Percentiles rank a stretch among this genome's conserved stretches.
These are phyloP conservation scores for Pelargonium fulgidum DNA, from an alignment of 441 rosid species.

Conservation along the genomic window DNA sequence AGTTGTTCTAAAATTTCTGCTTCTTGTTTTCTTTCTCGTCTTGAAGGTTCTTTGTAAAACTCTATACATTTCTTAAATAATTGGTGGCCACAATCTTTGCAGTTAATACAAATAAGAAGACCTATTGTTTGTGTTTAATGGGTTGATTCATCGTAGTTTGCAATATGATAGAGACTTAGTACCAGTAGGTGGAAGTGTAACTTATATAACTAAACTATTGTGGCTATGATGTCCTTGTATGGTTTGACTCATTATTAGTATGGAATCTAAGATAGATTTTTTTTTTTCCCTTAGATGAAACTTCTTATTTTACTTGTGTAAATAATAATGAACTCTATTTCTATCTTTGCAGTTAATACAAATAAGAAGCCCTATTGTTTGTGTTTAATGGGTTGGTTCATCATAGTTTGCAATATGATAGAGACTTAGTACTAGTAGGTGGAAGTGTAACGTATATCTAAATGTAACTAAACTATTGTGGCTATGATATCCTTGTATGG, in stretches of 20 bases:
- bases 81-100: not conserved
- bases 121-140: not conserved
- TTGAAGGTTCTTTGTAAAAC: not conserved
- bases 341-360: not conserved
- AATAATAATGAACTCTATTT: too few relatives aligned
- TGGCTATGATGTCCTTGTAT: not conserved
- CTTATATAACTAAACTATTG: not conserved
- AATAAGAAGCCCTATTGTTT: not conserved
- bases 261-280: not conserved
- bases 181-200: not conserved
- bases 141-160: slow-evolving; percentile 10
- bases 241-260: slow-evolving; percentile 6
- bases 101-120: not conserved
- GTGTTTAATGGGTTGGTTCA: not conserved
- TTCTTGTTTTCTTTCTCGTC: not conserved
- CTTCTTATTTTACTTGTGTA: not conserved
- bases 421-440: not conserved
- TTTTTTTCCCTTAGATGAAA: not conserved
- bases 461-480: not conserved
- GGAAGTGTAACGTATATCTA: not conserved
- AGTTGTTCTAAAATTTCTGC: slow-evolving; percentile 1
- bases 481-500: not conserved
- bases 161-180: not conserved
- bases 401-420: slow-evolving; percentile 9
- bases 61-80: not conserved